These are phyloP conservation scores for Calvatia gigantea DNA, from an alignment of 768 basidiomycete species.

Conservation along the genomic window DNA sequence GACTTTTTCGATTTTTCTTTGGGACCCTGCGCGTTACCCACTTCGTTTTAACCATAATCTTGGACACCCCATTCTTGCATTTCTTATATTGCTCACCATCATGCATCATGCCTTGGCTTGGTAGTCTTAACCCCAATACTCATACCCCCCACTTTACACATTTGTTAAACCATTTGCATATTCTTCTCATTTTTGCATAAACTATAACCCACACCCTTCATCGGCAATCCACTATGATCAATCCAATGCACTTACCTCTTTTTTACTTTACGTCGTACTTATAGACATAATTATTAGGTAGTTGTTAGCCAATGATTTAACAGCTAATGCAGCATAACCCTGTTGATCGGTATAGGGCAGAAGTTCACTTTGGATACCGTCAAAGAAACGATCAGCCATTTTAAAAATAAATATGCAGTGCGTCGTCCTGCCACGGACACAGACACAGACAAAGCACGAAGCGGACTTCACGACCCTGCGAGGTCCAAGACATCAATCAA, in stretches of 20 bases:
- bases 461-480: too few relatives aligned
- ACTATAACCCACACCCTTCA: background rate
- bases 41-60: constrained; percentile 2
- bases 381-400: too few relatives aligned
- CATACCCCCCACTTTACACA: background rate
- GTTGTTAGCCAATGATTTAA: background rate
- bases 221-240: too few relatives aligned
- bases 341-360: too few relatives aligned
- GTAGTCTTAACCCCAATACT: constrained; percentile 2
- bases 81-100: background rate
- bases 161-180: background rate
- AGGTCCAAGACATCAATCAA: too few relatives aligned
- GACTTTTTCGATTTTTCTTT: background rate
- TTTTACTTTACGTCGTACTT: constrained; percentile 1
- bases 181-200: constrained; percentile 5
- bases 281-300: constrained; percentile 7
- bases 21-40: background rate
- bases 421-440: too few relatives aligned
- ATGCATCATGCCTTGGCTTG: background rate
- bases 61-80: too few relatives aligned
- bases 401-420: too few relatives aligned
- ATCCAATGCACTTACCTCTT: constrained; percentile 3
- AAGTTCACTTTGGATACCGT: too few relatives aligned
- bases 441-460: too few relatives aligned
- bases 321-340: background rate